Conservation (phyloP, 192 early-diverging fungal genomes). For the Dispira simplex region DNA sequence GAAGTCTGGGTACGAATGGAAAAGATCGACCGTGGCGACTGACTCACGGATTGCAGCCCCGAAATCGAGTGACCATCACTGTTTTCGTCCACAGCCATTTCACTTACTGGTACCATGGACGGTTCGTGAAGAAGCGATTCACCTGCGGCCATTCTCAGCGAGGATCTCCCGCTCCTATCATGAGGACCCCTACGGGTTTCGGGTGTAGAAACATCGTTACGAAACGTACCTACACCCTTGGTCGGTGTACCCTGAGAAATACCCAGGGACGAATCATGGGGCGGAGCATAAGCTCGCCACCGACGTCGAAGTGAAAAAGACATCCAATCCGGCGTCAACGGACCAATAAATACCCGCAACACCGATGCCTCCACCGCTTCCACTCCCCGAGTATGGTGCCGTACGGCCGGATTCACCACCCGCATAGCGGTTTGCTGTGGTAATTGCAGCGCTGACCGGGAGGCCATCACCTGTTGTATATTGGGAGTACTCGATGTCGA, state of each 20-base stretch:
- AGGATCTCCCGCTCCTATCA: background rate
- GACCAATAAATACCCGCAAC: slow-evolving; percentile 8
- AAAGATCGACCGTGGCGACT: background rate
- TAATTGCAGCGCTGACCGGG: slow-evolving; percentile 6
- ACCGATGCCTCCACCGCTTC: slow-evolving; percentile 5
- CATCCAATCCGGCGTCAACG: slow-evolving; percentile 10
- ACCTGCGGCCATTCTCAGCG: background rate
- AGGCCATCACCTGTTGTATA: background rate
- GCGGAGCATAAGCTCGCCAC: slow-evolving; percentile 9
- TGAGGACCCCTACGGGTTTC: background rate
- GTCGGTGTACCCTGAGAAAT: background rate
- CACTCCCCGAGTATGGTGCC: background rate
- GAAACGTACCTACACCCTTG: background rate
- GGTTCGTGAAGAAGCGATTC: background rate
- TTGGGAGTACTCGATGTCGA: background rate
- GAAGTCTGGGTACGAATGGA: background rate
- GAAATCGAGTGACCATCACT: background rate
- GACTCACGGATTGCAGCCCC: background rate
- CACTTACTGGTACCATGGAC: background rate
- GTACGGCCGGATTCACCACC: slow-evolving; percentile 5
- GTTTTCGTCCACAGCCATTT: background rate
- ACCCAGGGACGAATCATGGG: background rate
- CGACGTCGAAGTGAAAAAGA: slow-evolving; percentile 3
- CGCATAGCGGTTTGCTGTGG: background rate
- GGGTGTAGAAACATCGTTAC: background rate